Percentiles rank a stretch among this genome's conserved stretches.
Conservation (phyloP, 305 asterid species). For the Fraxinus albicans region DNA sequence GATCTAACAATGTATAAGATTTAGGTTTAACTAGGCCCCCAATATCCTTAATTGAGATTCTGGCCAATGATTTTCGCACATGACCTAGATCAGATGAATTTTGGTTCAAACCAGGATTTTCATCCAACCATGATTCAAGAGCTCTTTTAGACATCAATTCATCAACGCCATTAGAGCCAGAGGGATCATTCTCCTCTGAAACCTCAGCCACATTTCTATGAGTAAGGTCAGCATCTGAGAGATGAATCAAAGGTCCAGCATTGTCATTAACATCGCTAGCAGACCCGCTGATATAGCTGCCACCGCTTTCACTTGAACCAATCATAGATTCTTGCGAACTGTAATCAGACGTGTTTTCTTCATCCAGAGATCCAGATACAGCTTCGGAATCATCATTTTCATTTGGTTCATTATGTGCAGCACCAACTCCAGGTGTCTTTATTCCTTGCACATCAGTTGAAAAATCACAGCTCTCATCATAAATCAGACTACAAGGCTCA, state of each 20-base stretch:
- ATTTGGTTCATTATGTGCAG: constrained; percentile 41
- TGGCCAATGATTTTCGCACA: constrained; percentile 62
- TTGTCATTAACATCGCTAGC: constrained; percentile 47
- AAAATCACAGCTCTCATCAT: constrained; percentile 35
- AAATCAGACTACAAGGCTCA: constrained; percentile 70
- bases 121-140: constrained; percentile 94
- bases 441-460: constrained; percentile 29
- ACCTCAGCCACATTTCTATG: constrained; percentile 36
- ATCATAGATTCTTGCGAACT: constrained; percentile 59
- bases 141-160: constrained; percentile 75
- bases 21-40: constrained; percentile 69
- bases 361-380: constrained; percentile 71
- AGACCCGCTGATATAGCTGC: constrained; percentile 43
- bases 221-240: constrained; percentile 65
- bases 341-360: constrained; percentile 72
- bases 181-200: constrained; percentile 36
- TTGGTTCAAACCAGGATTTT: constrained; percentile 56
- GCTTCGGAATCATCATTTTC: constrained; percentile 58
- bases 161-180: constrained; percentile 56
- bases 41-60: constrained; percentile 85
- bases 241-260: constrained; percentile 57
- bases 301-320: constrained; percentile 52
- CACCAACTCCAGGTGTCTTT: constrained; percentile 31
- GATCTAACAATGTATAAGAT: constrained; percentile 62
- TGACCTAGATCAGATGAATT: constrained; percentile 43